A percentile compares a stretch with the other conserved stretches of the same genome.
These are phyloP conservation scores for Acanthochlamys bracteata DNA, from an alignment of 106 monocot species.

Conservation along the genomic window DNA sequence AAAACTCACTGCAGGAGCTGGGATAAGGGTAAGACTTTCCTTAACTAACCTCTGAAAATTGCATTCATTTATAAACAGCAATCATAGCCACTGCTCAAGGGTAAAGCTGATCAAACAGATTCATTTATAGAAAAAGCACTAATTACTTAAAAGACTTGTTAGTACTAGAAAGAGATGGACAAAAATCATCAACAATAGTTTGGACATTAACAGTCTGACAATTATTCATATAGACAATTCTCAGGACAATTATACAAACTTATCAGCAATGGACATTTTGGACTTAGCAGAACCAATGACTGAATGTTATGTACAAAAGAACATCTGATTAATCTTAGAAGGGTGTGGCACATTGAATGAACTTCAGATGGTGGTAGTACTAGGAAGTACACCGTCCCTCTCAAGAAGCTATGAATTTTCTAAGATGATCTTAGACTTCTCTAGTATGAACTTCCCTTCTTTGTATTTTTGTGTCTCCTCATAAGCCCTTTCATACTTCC, in stretches of 20 bases:
- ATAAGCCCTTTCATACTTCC: constrained; percentile 78
- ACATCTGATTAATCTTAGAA: constrained; percentile 3
- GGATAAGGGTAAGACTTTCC: no score
- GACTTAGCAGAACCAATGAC: background rate
- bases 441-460: constrained; percentile 86
- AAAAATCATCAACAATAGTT: no score
- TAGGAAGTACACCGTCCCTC: background rate
- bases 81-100: no score
- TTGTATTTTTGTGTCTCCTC: constrained; percentile 78
- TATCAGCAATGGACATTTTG: background rate
- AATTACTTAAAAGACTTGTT: no score
- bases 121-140: no score
- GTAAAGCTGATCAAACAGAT: no score
- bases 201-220: background rate
- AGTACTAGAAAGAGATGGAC: no score
- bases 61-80: no score
- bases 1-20: no score
- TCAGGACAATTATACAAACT: background rate
- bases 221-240: constrained; percentile 3
- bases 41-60: no score
- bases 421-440: constrained; percentile 71
- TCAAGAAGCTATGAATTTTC: constrained; percentile 54
- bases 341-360: background rate
- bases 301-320: constrained; percentile 9
- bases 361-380: background rate